Percentiles rank a stretch among this genome's conserved stretches.
Evolutionary conservation across 2,329 filamentous ascomycete genomes (phyloP).

Genomic region (Cordyceps tenuipes): DNA sequence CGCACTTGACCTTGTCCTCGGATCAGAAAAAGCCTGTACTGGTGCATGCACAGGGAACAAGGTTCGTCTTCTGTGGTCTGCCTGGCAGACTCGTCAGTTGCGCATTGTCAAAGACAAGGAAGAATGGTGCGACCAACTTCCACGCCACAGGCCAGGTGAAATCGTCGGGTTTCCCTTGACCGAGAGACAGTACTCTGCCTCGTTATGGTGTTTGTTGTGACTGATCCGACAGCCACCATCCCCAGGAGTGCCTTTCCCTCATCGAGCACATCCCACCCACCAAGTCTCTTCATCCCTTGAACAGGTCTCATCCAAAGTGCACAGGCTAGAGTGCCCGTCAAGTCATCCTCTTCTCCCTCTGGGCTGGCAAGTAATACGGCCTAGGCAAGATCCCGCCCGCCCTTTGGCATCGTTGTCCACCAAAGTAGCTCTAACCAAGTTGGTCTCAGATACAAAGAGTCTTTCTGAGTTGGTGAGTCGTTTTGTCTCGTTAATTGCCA

Average conservation of each 20-base stretch:
- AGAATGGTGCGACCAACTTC: background rate
- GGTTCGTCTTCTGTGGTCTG: background rate
- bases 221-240: constrained; percentile 1
- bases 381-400: background rate
- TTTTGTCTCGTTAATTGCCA: background rate
- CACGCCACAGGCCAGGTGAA: background rate
- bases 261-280: background rate
- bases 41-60: background rate
- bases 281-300: constrained; percentile 8
- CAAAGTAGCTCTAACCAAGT: background rate
- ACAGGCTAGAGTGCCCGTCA: background rate
- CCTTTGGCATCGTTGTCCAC: background rate
- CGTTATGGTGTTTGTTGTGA: background rate
- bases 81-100: background rate
- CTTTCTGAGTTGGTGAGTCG: background rate
- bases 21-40: background rate
- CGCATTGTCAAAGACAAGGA: background rate
- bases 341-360: background rate
- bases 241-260: background rate
- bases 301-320: constrained; percentile 1
- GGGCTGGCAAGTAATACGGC: background rate
- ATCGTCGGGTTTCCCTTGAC: background rate
- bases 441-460: background rate
- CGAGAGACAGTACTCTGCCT: background rate
- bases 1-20: background rate